Evolutionary conservation across 2,329 filamentous ascomycete species (phyloP).

Genomic region (Cladosporium halotolerans): DNA sequence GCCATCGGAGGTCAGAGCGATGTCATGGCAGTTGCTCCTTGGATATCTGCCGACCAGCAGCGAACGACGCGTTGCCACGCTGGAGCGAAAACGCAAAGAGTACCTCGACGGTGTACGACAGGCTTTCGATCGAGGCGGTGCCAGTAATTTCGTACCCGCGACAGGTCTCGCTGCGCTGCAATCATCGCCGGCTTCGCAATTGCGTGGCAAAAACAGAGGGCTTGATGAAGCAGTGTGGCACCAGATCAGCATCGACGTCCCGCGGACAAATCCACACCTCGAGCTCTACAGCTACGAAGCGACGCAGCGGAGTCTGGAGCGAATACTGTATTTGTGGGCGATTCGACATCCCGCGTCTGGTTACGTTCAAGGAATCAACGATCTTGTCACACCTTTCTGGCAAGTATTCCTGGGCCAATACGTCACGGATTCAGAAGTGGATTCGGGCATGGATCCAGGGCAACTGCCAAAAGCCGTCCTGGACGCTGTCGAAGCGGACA

Average conservation of each 20-base stretch:
- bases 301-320: slow-evolving; percentile 86
- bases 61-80: slow-evolving; percentile 78
- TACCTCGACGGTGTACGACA: slow-evolving; percentile 84
- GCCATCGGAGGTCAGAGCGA: slow-evolving; percentile 89
- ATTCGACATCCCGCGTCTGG: slow-evolving; percentile 95
- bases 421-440: slow-evolving; percentile 87
- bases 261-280: slow-evolving; percentile 91
- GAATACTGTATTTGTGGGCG: slow-evolving; percentile 95
- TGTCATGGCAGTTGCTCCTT: slow-evolving; percentile 96
- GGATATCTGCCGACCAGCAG: slow-evolving; percentile 96
- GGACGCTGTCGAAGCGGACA: slow-evolving; percentile 94
- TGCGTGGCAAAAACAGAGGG: slow-evolving; percentile 62
- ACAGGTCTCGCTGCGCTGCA: slow-evolving; percentile 49
- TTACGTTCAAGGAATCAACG: slow-evolving; percentile 98
- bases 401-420: slow-evolving; percentile 94
- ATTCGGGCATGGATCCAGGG: slow-evolving; percentile 92
- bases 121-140: slow-evolving; percentile 53
- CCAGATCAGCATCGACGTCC: slow-evolving; percentile 97
- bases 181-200: slow-evolving; percentile 29
- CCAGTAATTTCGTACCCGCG: slow-evolving; percentile 36
- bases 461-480: slow-evolving; percentile 85
- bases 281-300: slow-evolving; percentile 93
- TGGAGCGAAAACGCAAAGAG: slow-evolving; percentile 93
- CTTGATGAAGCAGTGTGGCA: slow-evolving; percentile 98
- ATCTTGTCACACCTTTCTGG: slow-evolving; percentile 95